phyloP scores from a whole-genome alignment of 139 green algal genomes.

The Micractinium sp. region DNA sequence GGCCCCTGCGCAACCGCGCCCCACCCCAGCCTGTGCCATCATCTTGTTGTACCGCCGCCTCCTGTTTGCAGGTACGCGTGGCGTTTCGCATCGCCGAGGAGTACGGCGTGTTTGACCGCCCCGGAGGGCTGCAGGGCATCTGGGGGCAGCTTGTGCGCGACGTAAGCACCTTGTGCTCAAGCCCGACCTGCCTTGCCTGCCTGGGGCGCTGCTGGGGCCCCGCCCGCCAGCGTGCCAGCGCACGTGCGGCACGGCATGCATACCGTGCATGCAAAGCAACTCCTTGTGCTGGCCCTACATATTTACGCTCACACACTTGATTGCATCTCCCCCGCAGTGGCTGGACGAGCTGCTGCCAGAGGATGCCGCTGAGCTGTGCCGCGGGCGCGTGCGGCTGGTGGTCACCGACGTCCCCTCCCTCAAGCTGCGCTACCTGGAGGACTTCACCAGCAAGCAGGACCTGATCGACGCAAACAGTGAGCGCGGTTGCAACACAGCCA shows the following conservation, averaged over 20 bases:
- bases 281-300: not conserved
- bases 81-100: constrained; percentile 50
- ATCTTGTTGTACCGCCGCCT: too few relatives aligned
- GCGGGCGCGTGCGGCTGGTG: constrained; percentile 50
- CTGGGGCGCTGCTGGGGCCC: too few relatives aligned
- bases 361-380: constrained; percentile 64
- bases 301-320: not conserved
- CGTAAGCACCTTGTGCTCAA: not conserved
- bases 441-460: constrained; percentile 61
- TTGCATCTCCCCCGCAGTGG: constrained; percentile 46
- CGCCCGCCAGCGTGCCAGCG: too few relatives aligned
- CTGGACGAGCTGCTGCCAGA: constrained; percentile 72
- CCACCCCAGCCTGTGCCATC: too few relatives aligned
- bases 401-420: constrained; percentile 51
- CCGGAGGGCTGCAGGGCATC: constrained; percentile 67
- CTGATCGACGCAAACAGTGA: constrained; percentile 65
- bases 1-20: too few relatives aligned
- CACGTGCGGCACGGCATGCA: too few relatives aligned
- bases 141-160: constrained; percentile 73
- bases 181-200: too few relatives aligned
- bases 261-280: too few relatives aligned
- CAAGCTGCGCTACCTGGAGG: constrained; percentile 44
- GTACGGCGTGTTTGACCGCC: constrained; percentile 53
- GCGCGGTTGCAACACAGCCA: not conserved
- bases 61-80: constrained; percentile 10